Evolutionary conservation across 306 rosid genomes (phyloP), one percentile per base, ranked within the genome.

Genomic region (Malus fusca): DNA sequence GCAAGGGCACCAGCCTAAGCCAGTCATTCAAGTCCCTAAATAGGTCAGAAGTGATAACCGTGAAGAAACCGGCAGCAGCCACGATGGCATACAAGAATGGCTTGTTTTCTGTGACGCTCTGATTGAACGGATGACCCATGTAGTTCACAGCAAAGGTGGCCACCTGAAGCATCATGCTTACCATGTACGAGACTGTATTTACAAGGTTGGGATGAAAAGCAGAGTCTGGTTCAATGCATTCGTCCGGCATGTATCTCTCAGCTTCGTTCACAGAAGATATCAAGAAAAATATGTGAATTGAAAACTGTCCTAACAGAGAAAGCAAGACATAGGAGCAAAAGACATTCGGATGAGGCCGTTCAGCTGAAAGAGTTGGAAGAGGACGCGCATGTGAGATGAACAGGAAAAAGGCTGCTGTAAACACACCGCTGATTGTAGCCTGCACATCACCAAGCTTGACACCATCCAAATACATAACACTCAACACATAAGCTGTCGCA

Each of bases 41-140:
- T 75, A 92, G 66, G 84, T 96, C 99, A 17, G 99, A 96, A 37
- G 99, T 84, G 48, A 96, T 92, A 52, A 83, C 96, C 0, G 90
- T 90, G 80, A 96, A 96, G 85, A 96, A 96, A 65, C 78, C 87
- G 23, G 82, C 91, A 1, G 99, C 92, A 19, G 91, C 87, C 69
- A 79, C 55, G 18, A 96, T 96, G 2, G 99, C 99, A 67, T 82
- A 92, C 69, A 78, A 74, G 84, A 96, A 96, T 0, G 98, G 99
- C 72, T 83, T 90, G 88, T 96, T 96, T 73, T 96, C 97, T 3
- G 93, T 79, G 68, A 96, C 85, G 80, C 99, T 96, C 85, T 96
- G 99, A 88, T 96, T 96, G 82, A 96, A 96, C 31, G 99, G 99
- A 76, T 96, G 99, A 17, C 99, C 98, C 99, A 92, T 96, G 77